A percentile compares a stretch with the other conserved stretches of the same genome.
Evolutionary conservation across 352 stramenopile genomes (phyloP).

Genomic region (Phytophthora megakarya): DNA sequence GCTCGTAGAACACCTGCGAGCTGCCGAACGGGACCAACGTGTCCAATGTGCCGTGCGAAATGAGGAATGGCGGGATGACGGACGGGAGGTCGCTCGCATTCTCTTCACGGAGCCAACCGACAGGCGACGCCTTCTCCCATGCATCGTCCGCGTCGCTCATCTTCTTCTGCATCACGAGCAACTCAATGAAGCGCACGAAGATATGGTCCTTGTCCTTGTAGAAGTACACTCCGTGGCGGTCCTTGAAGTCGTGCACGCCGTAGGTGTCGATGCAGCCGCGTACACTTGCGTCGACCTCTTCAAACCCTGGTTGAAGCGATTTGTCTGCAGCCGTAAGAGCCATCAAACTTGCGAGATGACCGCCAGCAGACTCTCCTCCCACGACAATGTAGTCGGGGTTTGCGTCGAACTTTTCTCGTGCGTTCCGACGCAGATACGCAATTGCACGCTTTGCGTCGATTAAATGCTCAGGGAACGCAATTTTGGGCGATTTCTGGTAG

Average conservation of each 20-base stretch:
- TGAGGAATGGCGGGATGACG: constrained; percentile 73
- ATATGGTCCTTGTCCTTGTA: constrained; percentile 60
- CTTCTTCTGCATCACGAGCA: constrained; percentile 75
- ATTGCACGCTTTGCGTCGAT: constrained; percentile 76
- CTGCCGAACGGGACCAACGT: constrained; percentile 78
- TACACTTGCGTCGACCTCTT: constrained; percentile 79
- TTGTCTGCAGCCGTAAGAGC: constrained; percentile 69
- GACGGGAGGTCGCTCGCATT: constrained; percentile 29
- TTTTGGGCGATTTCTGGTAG: constrained; percentile 74
- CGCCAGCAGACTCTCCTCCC: constrained; percentile 69
- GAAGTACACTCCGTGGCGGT: constrained; percentile 67
- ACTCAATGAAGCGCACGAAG: constrained; percentile 71
- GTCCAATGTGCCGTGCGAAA: constrained; percentile 70
- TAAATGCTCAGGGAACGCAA: constrained; percentile 68
- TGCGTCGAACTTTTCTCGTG: constrained; percentile 47
- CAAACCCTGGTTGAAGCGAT: constrained; percentile 74
- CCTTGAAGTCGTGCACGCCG: constrained; percentile 77
- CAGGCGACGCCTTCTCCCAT: constrained; percentile 65
- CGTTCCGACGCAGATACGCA: constrained; percentile 65
- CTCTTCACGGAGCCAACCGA: constrained; percentile 57
- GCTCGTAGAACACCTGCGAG: constrained; percentile 69
- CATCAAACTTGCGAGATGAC: constrained; percentile 71
- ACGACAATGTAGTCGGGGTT: constrained; percentile 75
- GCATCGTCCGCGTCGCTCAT: constrained; percentile 42
- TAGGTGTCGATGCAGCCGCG: constrained; percentile 74